Percentiles rank a stretch among this genome's conserved stretches.
phyloP scores from a whole-genome alignment of 805 yeast species.

The Metschnikowia anglica region DNA sequence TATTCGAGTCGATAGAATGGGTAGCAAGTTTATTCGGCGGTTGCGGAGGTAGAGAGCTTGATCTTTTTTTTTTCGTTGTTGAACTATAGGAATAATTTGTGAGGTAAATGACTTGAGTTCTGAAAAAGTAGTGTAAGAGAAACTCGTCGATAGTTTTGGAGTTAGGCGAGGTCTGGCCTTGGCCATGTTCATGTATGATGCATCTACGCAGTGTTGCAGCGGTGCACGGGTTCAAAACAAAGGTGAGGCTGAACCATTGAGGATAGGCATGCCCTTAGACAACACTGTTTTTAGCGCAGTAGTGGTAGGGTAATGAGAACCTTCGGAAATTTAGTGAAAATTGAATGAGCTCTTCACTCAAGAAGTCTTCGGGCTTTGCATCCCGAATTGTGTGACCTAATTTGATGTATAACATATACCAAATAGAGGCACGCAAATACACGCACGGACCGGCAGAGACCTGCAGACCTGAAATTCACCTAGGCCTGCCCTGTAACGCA shows the following conservation, averaged over 20 bases:
- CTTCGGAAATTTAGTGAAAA: no score
- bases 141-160: no score
- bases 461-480: no score
- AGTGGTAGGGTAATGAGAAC: no score
- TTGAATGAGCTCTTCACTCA: no score
- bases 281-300: not conserved
- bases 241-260: not conserved
- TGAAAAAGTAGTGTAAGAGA: not conserved
- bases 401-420: no score
- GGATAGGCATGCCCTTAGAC: not conserved
- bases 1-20: not conserved
- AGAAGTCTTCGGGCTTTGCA: no score
- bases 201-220: not conserved
- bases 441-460: no score
- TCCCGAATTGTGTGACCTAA: no score
- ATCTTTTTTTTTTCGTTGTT: not conserved
- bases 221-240: conserved; percentile 2
- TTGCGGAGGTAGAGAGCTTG: not conserved
- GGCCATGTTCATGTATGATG: not conserved
- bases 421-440: no score
- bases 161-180: not conserved
- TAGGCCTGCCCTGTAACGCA: no score
- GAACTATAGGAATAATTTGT: not conserved
- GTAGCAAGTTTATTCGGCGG: not conserved
- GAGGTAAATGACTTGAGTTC: not conserved